Base-by-base conservation (phyloP, 2,329 filamentous ascomycete genomes). In the Diaporthe ampelina region DNA sequence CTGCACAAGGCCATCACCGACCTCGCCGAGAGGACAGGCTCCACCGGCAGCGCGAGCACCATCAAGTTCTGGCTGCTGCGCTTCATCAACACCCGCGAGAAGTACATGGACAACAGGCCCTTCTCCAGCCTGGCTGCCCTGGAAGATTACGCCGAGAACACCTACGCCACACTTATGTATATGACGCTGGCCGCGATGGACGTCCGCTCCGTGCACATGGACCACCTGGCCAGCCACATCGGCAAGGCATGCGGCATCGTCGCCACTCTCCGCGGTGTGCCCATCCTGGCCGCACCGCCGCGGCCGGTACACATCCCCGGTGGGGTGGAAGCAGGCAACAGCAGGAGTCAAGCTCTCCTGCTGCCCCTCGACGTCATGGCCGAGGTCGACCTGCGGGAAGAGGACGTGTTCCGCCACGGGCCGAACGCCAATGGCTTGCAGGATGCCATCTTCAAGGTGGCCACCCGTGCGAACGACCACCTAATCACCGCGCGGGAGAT, bases 401-500 rank as follows among this genome's bases (percentile, higher is more conserved):
- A 99, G 81, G 94, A 98, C 57, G 93, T 99, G 0, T 94, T 97
- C 75, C 90, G 96, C 11, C 88, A 92, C 56, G 96, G 95, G 0
- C 91, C 93, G 0, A 85, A 90, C n/a, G 96, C 96, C 0, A 87
- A 91, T 0, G 95, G 95, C 0, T 87, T 98, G 24, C 92, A 94
- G 75, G 96, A 99, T 82, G 96, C 95, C 4, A 91, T 98, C 0
- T 99, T 98, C 83, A 89, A 91, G 5, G 94, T 99, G 19, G 97
- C 97, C 0, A 99, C 97, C 0, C 91, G 96, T 50, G 97, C 97
- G 9, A 97, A 97, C 80, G 97, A 99, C 81, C 97, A 99, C 83
- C 87, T 99, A 45, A 97, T 98, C 78, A 98, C 96, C 0, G 96
- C 94, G 2, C 88, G 95, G 74, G 94, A 98, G 82, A 98, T 99